Evolutionary conservation across 2,329 filamentous ascomycete genomes (phyloP).

Genomic region (Trichoderma hamatum): DNA sequence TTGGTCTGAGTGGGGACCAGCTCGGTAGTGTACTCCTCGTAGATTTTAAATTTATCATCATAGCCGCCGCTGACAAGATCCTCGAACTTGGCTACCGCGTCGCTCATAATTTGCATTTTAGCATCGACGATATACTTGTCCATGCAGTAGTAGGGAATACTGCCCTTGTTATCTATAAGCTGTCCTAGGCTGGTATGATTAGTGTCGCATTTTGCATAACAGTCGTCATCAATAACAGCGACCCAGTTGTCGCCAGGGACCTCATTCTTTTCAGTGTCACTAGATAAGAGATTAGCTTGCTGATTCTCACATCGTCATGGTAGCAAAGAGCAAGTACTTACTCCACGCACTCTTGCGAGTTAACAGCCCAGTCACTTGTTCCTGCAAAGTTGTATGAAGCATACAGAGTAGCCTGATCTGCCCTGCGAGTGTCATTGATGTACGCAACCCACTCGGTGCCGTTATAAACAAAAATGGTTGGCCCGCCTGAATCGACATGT

Average conservation of each 20-base stretch:
- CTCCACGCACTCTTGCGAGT: too few species aligned
- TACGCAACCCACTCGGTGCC: too few species aligned
- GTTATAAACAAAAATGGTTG: too few species aligned
- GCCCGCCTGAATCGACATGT: too few species aligned
- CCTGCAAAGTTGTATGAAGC: too few species aligned
- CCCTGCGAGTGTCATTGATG: too few species aligned
- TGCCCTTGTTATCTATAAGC: constrained; percentile 17
- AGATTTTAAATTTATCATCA: constrained; percentile 29
- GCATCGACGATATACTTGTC: constrained; percentile 25
- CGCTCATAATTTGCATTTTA: constrained; percentile 25
- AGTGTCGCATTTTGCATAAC: constrained; percentile 10
- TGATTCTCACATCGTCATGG: too few species aligned
- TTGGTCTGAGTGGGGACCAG: constrained; percentile 27
- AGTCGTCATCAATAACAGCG: background rate
- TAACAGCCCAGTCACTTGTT: too few species aligned
- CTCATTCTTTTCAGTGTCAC: background rate
- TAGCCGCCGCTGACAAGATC: constrained; percentile 28
- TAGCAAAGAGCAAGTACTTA: too few species aligned
- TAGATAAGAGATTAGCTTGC: constrained; percentile 29
- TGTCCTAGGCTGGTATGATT: constrained; percentile 35
- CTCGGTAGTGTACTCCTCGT: constrained; percentile 24
- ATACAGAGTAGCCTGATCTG: too few species aligned
- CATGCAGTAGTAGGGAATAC: constrained; percentile 28
- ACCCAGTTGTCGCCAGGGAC: background rate
- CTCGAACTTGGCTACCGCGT: constrained; percentile 26